phyloP scores from a whole-genome alignment of 2,329 filamentous ascomycete genomes.

The Bipolaris zeicola region DNA sequence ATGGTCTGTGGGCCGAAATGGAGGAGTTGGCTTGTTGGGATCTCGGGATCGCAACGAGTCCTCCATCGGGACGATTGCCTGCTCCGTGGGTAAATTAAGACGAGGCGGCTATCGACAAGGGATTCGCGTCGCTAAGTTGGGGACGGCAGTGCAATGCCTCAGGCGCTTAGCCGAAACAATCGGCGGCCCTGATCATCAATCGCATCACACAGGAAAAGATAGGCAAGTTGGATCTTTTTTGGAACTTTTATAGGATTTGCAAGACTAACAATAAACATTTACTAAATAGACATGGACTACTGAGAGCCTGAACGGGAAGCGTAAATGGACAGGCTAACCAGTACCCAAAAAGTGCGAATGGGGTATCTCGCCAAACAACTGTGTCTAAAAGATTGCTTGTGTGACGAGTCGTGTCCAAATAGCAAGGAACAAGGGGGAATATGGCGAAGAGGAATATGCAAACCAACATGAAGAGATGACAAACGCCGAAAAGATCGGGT shows the following conservation, averaged over 20 bases:
- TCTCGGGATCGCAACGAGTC: not conserved
- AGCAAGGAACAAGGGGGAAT: constrained; percentile 24
- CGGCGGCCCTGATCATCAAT: not conserved
- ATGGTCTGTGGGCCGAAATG: not conserved
- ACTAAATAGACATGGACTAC: constrained; percentile 33
- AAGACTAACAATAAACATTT: constrained; percentile 31
- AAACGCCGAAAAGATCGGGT: constrained; percentile 17
- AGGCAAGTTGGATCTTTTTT: not conserved
- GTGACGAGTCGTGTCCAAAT: constrained; percentile 25
- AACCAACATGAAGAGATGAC: constrained; percentile 16
- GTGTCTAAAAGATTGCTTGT: constrained; percentile 8
- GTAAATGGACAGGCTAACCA: constrained; percentile 23
- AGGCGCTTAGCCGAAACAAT: not conserved
- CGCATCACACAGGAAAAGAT: not conserved
- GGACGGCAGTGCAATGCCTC: not conserved
- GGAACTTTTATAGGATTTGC: constrained; percentile 14
- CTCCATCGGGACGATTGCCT: not conserved
- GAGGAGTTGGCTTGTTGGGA: not conserved
- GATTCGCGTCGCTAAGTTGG: not conserved
- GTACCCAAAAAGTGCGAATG: constrained; percentile 19
- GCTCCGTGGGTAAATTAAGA: not conserved
- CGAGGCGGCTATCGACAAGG: not conserved
- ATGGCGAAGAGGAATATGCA: constrained; percentile 27
- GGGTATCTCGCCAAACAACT: constrained; percentile 26
- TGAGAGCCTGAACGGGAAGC: constrained; percentile 19